Conservation (phyloP, 805 yeast species). For the Saccharomycopsis sp. region DNA sequence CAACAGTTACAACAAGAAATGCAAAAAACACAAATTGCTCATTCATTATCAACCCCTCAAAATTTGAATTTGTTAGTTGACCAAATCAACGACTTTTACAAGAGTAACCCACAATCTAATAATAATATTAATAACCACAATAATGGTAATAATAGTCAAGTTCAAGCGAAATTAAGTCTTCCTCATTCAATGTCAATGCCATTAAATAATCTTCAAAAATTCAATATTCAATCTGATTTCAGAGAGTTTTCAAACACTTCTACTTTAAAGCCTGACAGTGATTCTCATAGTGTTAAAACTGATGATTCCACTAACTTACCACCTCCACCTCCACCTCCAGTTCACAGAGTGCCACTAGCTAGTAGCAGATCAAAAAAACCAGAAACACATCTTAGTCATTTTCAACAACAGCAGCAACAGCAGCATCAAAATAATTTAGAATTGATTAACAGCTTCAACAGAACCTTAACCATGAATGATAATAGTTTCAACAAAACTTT, state of each 20-base stretch:
- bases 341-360: constrained; percentile 15
- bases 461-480: not conserved
- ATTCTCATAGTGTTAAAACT: constrained; percentile 1
- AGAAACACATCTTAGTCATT: not conserved
- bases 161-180: not conserved
- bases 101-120: not conserved
- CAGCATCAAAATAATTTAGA: too few relatives aligned
- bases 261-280: constrained; percentile 14
- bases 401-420: too few relatives aligned
- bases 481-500: not conserved
- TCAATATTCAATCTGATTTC: not conserved
- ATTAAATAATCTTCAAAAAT: not conserved
- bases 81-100: constrained; percentile 14
- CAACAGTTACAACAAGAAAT: constrained; percentile 18
- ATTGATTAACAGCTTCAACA: not conserved
- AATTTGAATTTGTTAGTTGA: constrained; percentile 15
- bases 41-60: constrained; percentile 18
- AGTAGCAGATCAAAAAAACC: not conserved
- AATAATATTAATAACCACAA: not conserved
- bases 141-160: not conserved
- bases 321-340: constrained; percentile 22
- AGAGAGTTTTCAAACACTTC: constrained; percentile 20
- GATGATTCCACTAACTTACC: constrained; percentile 5
- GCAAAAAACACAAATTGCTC: constrained; percentile 14
- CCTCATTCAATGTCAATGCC: constrained; percentile 17